Conservation (phyloP, 148 eudicot genomes). For the Euryodendron excelsum region DNA sequence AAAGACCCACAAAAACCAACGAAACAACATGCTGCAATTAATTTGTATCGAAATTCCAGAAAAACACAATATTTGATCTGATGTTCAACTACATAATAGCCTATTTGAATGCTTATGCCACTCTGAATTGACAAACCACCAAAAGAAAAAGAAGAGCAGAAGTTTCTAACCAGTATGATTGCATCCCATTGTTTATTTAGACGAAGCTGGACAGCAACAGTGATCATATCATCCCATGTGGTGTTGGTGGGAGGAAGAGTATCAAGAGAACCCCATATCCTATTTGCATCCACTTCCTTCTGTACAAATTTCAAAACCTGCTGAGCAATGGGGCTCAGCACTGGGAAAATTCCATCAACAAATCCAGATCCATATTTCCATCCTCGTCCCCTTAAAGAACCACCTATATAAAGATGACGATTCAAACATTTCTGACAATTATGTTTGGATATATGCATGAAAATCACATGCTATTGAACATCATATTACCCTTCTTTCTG, state of each 20-base stretch:
- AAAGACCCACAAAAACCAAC: not conserved
- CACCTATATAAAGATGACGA: slow-evolving; percentile 39
- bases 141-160: not conserved
- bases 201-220: slow-evolving; percentile 70
- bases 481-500: slow-evolving; percentile 55
- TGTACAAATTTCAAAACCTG: slow-evolving; percentile 58
- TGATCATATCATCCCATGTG: slow-evolving; percentile 79
- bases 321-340: slow-evolving; percentile 66
- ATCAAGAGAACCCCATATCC: slow-evolving; percentile 59
- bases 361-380: slow-evolving; percentile 93
- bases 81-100: not conserved
- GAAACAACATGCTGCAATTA: too few species aligned
- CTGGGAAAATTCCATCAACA: slow-evolving; percentile 87
- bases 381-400: slow-evolving; percentile 78
- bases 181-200: slow-evolving; percentile 66
- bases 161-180: slow-evolving; percentile 50
- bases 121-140: not conserved
- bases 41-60: not conserved
- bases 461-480: not conserved
- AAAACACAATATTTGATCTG: not conserved
- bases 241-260: slow-evolving; percentile 60
- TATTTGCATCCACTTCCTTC: slow-evolving; percentile 48
- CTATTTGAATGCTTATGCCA: not conserved
- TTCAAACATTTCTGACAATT: not conserved
- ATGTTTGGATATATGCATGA: not conserved